These are phyloP conservation scores for Stephanodiscus minutulus DNA, from an alignment of 108 stramenopile genomes.

Conservation along the genomic window DNA sequence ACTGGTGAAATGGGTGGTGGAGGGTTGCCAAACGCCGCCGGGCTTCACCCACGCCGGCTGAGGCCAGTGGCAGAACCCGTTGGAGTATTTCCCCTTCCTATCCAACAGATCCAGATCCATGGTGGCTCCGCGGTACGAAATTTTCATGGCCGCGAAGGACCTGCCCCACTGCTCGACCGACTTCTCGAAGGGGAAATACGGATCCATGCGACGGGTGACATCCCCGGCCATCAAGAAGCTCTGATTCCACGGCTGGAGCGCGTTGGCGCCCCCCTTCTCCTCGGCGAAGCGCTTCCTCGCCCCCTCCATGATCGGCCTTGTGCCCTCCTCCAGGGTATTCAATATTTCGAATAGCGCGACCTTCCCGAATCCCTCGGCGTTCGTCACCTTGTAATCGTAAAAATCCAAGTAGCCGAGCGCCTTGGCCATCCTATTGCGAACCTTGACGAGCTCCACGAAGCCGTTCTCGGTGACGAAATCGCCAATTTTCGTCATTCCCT, in stretches of 20 bases:
- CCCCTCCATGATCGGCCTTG: slow-evolving; percentile 58
- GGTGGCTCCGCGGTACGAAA: slow-evolving; percentile 61
- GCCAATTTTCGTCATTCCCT: slow-evolving; percentile 71
- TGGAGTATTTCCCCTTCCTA: slow-evolving; percentile 65
- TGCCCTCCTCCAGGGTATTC: slow-evolving; percentile 64
- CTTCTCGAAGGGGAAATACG: slow-evolving; percentile 76
- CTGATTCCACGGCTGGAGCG: slow-evolving; percentile 67
- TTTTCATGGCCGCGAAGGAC: slow-evolving; percentile 67
- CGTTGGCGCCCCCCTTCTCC: slow-evolving; percentile 49
- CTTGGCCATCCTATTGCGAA: slow-evolving; percentile 63
- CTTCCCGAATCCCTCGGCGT: slow-evolving; percentile 77
- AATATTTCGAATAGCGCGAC: slow-evolving; percentile 66
- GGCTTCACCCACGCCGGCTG: slow-evolving; percentile 62
- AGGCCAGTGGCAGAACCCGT: slow-evolving; percentile 85
- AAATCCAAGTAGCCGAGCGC: slow-evolving; percentile 59
- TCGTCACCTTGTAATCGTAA: slow-evolving; percentile 76
- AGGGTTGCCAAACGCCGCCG: slow-evolving; percentile 58
- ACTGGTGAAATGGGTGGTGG: slow-evolving; percentile 65
- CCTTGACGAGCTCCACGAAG: slow-evolving; percentile 72
- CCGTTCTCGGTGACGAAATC: slow-evolving; percentile 64
- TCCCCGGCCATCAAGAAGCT: slow-evolving; percentile 64
- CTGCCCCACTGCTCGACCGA: slow-evolving; percentile 57
- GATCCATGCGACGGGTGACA: slow-evolving; percentile 71
- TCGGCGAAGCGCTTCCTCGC: slow-evolving; percentile 56
- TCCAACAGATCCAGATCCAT: slow-evolving; percentile 75